Conservation (phyloP, 495 filamentous ascomycete genomes). For the Hypoxylon fuscum region DNA sequence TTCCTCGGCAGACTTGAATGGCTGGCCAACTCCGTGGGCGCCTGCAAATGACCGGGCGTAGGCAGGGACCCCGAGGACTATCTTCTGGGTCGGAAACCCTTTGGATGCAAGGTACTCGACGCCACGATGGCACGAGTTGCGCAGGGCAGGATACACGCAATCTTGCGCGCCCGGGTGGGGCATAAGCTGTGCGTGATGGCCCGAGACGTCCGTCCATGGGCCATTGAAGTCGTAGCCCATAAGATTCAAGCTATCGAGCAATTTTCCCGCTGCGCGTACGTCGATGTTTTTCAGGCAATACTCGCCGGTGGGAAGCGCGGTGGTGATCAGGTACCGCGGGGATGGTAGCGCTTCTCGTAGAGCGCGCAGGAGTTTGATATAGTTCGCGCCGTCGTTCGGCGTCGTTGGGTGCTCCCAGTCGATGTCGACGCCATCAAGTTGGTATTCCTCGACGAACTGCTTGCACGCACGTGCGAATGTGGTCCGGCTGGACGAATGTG, state of each 20-base stretch:
- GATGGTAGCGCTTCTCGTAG: constrained; percentile 68
- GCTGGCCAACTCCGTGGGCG: constrained; percentile 65
- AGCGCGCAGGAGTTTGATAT: constrained; percentile 68
- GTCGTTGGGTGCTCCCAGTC: constrained; percentile 85
- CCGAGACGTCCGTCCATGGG: constrained; percentile 71
- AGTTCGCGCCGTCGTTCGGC: constrained; percentile 68
- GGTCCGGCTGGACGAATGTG: constrained; percentile 58
- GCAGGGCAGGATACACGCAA: constrained; percentile 43
- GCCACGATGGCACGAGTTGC: constrained; percentile 67
- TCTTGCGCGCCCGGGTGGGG: constrained; percentile 49
- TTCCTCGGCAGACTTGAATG: constrained; percentile 63
- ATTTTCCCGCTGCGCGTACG: constrained; percentile 61
- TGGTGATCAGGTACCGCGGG: constrained; percentile 70
- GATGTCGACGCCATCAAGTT: constrained; percentile 81
- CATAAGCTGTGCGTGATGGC: constrained; percentile 78
- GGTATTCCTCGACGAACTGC: constrained; percentile 69
- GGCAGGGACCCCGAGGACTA: constrained; percentile 76
- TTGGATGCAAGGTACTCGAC: constrained; percentile 67
- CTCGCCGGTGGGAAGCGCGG: constrained; percentile 76
- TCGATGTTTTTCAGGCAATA: constrained; percentile 79
- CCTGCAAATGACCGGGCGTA: constrained; percentile 81
- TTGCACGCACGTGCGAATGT: constrained; percentile 69
- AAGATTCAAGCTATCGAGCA: constrained; percentile 79
- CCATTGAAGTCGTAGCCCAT: constrained; percentile 88
- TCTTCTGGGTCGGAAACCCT: constrained; percentile 70